Base-by-base conservation (phyloP, 495 filamentous ascomycete genomes). In the Penicillium lagena region DNA sequence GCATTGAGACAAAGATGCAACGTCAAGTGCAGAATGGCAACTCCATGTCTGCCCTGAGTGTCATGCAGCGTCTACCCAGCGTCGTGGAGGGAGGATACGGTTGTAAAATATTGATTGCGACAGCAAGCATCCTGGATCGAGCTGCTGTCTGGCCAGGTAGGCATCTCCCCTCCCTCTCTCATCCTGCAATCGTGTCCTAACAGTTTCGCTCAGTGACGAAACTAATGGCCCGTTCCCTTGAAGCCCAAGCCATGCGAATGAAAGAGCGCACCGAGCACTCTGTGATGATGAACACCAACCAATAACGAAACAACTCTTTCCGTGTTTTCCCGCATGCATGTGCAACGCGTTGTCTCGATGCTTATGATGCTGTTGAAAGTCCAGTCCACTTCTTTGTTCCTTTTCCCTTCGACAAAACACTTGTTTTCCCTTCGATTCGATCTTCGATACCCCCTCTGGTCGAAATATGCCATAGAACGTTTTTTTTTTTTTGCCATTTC, bases 131-230 rank as follows among this genome's bases (percentile, higher is more conserved):
- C 76, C 78, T 98, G 46, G 89, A 93, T 49, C 84, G 89, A 60
- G 85, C 86, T 48, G 81, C 87, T 52, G 86, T 95, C 12, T 98
- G 91, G 91, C 91, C 91, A 63, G 81, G 89, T 91, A 73, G 71
- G 80, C 32, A 71, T 29, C 9, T 6, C 5, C 9, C 14, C 22
- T 6, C 12, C 10, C 12, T 41, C 9, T 29, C 22, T 9, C n/a
- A n/a, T 4, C 9, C 1, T 35, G 29, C 2, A n/a, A 12, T 10
- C 12, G 7, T 34, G 9, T 33, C 17, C 51, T 54, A 46, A 54
- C 39, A 33, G 37, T 12, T 2, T 30, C 9, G 13, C 13, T 12
- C 52, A 88, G 89, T 96, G 28, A 91, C 88, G 40, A 85, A 85
- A 51, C 72, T 95, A 22, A 96, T 95, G 85, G 83, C 87, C 13